Conservation (phyloP, 768 basidiomycete species). For the Podaxis sp. region DNA sequence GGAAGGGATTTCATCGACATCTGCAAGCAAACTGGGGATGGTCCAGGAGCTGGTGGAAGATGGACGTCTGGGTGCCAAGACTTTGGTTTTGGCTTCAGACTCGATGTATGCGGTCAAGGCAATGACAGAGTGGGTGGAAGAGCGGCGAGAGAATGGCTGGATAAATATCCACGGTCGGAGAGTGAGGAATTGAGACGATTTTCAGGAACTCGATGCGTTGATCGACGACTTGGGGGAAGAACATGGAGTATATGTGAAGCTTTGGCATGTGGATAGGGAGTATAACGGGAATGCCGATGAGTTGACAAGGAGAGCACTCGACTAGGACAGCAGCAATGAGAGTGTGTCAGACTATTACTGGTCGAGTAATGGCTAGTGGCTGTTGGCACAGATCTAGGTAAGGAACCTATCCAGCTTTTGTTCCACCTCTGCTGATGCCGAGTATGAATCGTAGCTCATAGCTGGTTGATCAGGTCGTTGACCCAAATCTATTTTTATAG, state of each 20-base stretch:
- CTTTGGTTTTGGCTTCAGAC: constrained; percentile 5
- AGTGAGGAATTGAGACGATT: constrained; percentile 9
- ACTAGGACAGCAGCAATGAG: neutral
- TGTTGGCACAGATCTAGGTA: neutral
- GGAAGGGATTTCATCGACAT: neutral
- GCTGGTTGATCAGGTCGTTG: too few relatives aligned
- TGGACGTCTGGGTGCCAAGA: neutral
- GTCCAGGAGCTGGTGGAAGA: neutral
- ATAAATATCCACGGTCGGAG: neutral
- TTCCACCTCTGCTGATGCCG: neutral
- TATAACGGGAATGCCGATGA: neutral
- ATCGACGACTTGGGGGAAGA: constrained; percentile 1
- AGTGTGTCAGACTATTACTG: neutral
- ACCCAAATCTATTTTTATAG: too few relatives aligned
- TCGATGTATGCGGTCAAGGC: constrained; percentile 10
- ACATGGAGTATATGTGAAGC: neutral
- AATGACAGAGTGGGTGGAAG: constrained; percentile 11
- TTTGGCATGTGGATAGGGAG: constrained; percentile 6
- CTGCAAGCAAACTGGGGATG: neutral
- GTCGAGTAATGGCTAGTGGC: too few relatives aligned
- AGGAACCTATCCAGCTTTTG: neutral
- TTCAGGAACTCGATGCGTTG: constrained; percentile 2
- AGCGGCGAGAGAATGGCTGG: constrained; percentile 11
- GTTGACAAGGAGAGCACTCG: neutral
- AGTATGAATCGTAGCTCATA: neutral